A percentile compares a stretch with the other conserved stretches of the same genome.
Evolutionary conservation across 2,329 filamentous ascomycete species (phyloP).

Genomic region (Waltergamsia citrina): DNA sequence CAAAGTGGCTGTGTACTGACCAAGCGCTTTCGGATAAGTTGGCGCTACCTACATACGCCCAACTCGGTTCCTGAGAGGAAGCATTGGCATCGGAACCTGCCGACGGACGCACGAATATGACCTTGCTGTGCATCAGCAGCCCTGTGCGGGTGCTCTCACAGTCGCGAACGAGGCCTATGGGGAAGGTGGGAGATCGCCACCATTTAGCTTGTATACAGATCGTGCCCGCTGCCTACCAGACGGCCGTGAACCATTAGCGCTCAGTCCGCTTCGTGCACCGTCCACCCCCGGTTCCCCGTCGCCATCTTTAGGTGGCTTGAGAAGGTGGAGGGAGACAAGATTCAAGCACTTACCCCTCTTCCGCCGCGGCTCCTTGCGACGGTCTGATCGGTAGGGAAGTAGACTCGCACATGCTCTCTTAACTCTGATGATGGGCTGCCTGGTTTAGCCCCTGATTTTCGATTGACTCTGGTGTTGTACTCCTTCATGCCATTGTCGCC

Average conservation of each 20-base stretch:
- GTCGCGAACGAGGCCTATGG: constrained; percentile 62
- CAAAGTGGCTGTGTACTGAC: constrained; percentile 37
- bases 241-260: not conserved
- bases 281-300: not conserved
- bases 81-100: constrained; percentile 2
- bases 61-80: constrained; percentile 32
- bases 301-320: not conserved
- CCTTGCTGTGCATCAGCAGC: constrained; percentile 82
- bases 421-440: constrained; percentile 13
- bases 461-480: constrained; percentile 26
- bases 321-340: not conserved
- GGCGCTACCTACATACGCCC: constrained; percentile 82
- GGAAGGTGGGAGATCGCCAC: constrained; percentile 64
- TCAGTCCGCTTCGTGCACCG: not conserved
- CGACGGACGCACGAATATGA: constrained; percentile 40
- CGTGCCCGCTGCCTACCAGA: constrained; percentile 60
- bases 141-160: constrained; percentile 62
- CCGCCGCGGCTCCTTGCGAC: constrained; percentile 58
- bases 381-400: constrained; percentile 70
- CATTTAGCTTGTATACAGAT: constrained; percentile 69
- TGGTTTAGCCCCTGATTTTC: constrained; percentile 13
- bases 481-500: constrained; percentile 33
- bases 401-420: constrained; percentile 55
- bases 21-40: constrained; percentile 93
- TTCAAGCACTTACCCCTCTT: constrained; percentile 31